phyloP scores from a whole-genome alignment of 306 rosid genomes.

The Dalbergia oliveri region DNA sequence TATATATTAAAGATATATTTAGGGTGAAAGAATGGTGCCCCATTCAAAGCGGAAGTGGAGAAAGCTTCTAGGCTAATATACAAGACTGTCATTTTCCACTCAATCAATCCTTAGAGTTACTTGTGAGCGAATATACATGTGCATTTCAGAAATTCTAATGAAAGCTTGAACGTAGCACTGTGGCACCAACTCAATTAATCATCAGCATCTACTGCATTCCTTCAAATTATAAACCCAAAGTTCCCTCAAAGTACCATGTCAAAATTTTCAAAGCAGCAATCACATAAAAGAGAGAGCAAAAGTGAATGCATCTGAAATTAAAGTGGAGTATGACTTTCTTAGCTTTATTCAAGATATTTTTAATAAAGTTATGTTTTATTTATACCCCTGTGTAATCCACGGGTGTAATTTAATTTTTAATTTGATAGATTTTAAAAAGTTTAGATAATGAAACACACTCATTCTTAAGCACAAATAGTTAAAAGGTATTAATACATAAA shows the following conservation, averaged over 20 bases:
- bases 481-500: no score
- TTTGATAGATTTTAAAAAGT: no score
- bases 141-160: slow-evolving; percentile 12
- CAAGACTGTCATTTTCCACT: no score
- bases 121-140: not conserved
- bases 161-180: not conserved
- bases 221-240: not conserved
- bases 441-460: no score
- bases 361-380: slow-evolving; percentile 4
- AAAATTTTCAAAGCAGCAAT: slow-evolving; percentile 46
- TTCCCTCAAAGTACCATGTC: not conserved
- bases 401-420: no score
- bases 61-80: no score
- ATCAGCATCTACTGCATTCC: not conserved
- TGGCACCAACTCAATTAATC: slow-evolving; percentile 34
- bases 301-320: slow-evolving; percentile 35
- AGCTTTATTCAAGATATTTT: not conserved
- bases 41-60: no score
- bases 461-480: no score
- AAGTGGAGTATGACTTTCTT: slow-evolving; percentile 10
- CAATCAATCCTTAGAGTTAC: not conserved
- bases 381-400: no score
- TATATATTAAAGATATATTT: no score
- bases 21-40: no score
- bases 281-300: slow-evolving; percentile 41